Percentiles rank a stretch among this genome's conserved stretches.
These are phyloP conservation scores for Saitozyma podzolica DNA, from an alignment of 768 basidiomycete genomes.

Conservation along the genomic window DNA sequence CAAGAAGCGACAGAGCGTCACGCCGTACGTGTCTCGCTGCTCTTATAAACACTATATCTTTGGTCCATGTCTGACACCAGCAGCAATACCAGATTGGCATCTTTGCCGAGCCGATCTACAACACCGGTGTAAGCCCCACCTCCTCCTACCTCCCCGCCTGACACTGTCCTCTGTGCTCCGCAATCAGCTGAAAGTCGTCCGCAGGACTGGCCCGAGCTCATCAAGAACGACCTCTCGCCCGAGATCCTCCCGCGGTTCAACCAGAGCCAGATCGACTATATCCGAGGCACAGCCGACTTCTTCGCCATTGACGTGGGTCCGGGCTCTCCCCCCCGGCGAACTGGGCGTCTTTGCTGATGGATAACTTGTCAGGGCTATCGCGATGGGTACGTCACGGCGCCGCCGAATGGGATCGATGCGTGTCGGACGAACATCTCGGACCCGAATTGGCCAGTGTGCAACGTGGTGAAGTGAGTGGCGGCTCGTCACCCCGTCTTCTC, in stretches of 20 bases:
- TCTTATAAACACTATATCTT: too few relatives aligned
- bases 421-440: conserved; percentile 57
- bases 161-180: too few relatives aligned
- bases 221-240: conserved; percentile 59
- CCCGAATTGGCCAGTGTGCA: conserved; percentile 61
- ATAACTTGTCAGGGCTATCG: conserved; percentile 10
- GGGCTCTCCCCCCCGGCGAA: background rate
- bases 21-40: conserved; percentile 25
- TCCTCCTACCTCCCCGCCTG: background rate
- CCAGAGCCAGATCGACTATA: conserved; percentile 56
- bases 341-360: too few relatives aligned
- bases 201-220: conserved; percentile 59
- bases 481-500: too few relatives aligned
- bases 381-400: conserved; percentile 51
- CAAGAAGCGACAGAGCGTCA: conserved; percentile 58
- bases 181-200: too few relatives aligned
- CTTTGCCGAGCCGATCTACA: conserved; percentile 60
- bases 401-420: conserved; percentile 56
- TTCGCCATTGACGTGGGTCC: conserved; percentile 57
- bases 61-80: background rate
- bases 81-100: conserved; percentile 59
- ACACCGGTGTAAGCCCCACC: conserved; percentile 52
- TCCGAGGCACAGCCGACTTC: conserved; percentile 59
- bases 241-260: conserved; percentile 59
- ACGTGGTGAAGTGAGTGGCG: too few relatives aligned